Evolutionary conservation across 2,329 filamentous ascomycete species (phyloP).

Genomic region (Talaromyces albobiverticillius): DNA sequence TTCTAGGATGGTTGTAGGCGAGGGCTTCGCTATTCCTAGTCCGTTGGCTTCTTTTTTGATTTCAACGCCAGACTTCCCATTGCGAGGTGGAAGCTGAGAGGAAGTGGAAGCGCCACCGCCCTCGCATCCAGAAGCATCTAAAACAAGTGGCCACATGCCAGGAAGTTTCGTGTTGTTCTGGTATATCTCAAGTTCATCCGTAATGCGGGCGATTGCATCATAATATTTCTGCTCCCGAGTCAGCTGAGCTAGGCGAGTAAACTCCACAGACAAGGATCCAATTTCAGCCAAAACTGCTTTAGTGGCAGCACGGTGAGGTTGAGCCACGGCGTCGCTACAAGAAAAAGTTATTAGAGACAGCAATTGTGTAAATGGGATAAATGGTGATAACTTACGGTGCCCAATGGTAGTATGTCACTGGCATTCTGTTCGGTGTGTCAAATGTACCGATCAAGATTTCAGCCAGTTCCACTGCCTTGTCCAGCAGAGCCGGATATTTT

Average conservation of each 20-base stretch:
- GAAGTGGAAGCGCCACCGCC: background rate
- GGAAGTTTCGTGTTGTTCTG: conserved; percentile 69
- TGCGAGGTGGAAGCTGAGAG: conserved; percentile 17
- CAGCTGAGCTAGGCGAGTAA: conserved; percentile 82
- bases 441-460: conserved; percentile 80
- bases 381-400: conserved; percentile 50
- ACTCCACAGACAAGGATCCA: conserved; percentile 80
- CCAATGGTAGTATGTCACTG: conserved; percentile 77
- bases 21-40: background rate
- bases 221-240: conserved; percentile 82
- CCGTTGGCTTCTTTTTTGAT: conserved; percentile 1
- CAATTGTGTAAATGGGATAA: background rate
- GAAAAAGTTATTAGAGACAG: conserved; percentile 16
- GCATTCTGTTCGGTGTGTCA: conserved; percentile 93
- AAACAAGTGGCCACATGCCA: conserved; percentile 73
- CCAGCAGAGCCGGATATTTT: conserved; percentile 65
- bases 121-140: conserved; percentile 80
- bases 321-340: conserved; percentile 51
- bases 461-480: conserved; percentile 75
- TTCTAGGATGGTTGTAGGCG: conserved; percentile 1
- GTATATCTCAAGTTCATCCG: conserved; percentile 71
- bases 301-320: conserved; percentile 60
- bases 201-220: conserved; percentile 83
- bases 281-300: conserved; percentile 64
- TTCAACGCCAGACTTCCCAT: conserved; percentile 20